phyloP scores from a whole-genome alignment of 1,284 basidiomycete species.

The Pterulicium gracile region DNA sequence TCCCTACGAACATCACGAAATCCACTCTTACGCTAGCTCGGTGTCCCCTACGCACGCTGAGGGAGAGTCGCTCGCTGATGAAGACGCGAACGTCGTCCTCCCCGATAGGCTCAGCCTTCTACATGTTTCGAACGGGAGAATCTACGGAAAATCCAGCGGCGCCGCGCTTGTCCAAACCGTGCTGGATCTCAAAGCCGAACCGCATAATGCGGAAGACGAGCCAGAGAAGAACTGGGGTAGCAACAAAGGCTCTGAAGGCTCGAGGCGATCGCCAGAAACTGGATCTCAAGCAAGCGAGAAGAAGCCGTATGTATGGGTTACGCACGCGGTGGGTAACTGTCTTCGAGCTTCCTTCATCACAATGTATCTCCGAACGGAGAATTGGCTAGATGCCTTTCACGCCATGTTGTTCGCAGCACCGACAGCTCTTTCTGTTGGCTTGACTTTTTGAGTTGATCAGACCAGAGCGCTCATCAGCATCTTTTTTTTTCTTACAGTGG shows the following conservation, averaged over 20 bases:
- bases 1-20: too few species aligned
- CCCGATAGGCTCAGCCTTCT: background rate
- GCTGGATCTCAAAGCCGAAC: slow-evolving; percentile 56
- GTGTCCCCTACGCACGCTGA: background rate
- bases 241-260: background rate
- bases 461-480: too few species aligned
- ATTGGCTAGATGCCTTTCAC: too few species aligned
- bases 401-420: too few species aligned
- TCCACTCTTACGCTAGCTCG: background rate
- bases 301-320: background rate
- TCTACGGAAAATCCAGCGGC: slow-evolving; percentile 66
- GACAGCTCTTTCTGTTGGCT: too few species aligned
- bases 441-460: too few species aligned
- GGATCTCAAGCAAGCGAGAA: too few species aligned
- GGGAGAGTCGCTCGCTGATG: background rate
- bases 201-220: background rate
- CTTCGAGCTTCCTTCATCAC: background rate
- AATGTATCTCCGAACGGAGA: background rate
- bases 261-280: background rate
- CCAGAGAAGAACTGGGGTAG: too few species aligned
- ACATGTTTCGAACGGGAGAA: slow-evolving; percentile 17
- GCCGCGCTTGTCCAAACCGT: slow-evolving; percentile 56
- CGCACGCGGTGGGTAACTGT: background rate
- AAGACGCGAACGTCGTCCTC: background rate
- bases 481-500: too few species aligned